Evolutionary conservation across 345 rosid species (phyloP), one percentile per base, ranked within the genome.

Genomic region (Populus nigra): DNA sequence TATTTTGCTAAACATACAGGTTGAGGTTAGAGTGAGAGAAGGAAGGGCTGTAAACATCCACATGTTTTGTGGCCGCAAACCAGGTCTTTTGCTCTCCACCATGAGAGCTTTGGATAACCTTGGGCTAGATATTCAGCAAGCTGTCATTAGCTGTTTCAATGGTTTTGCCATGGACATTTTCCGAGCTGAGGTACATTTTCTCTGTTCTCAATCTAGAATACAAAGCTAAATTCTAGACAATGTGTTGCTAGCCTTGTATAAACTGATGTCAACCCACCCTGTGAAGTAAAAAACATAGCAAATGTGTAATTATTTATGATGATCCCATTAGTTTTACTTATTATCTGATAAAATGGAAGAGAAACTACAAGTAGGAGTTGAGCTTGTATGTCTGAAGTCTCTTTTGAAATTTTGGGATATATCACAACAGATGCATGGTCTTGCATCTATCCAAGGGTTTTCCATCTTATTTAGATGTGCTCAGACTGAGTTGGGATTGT

Each of bases 101-200:
- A 94, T 96, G 95, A 88, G 90, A 83, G 97, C 98, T 55, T 81
- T 96, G 72, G 99, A 96, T 85, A 96, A 89, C 88, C 97, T 96
- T 27, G 99, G 98, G 10, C 83, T 96, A 71, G 99, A 96, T 84
- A 87, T 96, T 83, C 99, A 96, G 81, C 98, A 94, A 88, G 98
- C 99, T 23, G 99, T 94, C 72, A 91, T 92, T 72, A 96, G 99
- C 88, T 96, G 99, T 78, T 94, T 94, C 87, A 96, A 93, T 65
- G 99, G 97, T 31, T 96, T 96, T 63, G 94, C 99, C 20, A 83
- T 96, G 91, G 99, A 96, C 85, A 92, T 96, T 78, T 96, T 96
- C 89, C 93, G 89, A 59, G 99, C 99, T 71, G 99, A 96, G 99
- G 99, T 96, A 76, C 35, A 9, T 57, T 75, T 79, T 61, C 5